These are phyloP conservation scores for Thelephora terrestris DNA, from an alignment of 1,284 basidiomycete species.

Conservation along the genomic window DNA sequence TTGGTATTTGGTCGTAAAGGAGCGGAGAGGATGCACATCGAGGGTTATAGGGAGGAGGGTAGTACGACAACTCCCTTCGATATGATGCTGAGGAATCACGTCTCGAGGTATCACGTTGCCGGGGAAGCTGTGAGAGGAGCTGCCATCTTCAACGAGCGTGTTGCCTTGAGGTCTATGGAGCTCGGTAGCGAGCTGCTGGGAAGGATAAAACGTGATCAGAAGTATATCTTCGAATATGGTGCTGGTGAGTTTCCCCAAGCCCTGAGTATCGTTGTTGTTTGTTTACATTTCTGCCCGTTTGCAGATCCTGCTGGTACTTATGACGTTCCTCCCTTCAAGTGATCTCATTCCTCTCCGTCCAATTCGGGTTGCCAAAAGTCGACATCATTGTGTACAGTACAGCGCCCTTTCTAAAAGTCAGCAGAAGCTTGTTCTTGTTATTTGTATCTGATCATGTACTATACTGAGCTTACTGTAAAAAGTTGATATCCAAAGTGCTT, in stretches of 20 bases:
- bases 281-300: conserved; percentile 3
- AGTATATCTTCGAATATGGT: conserved; percentile 46
- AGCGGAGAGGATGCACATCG: conserved; percentile 40
- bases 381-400: too few relatives aligned
- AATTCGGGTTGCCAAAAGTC: too few relatives aligned
- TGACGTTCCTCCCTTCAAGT: conserved; percentile 31
- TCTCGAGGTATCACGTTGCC: conserved; percentile 56
- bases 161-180: conserved; percentile 44
- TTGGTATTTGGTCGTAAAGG: conserved; percentile 48
- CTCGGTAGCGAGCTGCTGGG: conserved; percentile 44
- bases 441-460: too few relatives aligned
- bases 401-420: too few relatives aligned
- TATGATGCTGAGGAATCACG: conserved; percentile 64
- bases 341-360: conserved; percentile 7
- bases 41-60: conserved; percentile 59
- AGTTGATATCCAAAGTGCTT: too few relatives aligned
- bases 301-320: conserved; percentile 38
- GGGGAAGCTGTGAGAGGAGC: conserved; percentile 45
- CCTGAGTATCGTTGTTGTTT: background rate
- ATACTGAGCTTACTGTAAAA: too few relatives aligned
- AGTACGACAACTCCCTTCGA: conserved; percentile 63
- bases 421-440: too few relatives aligned
- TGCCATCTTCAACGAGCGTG: conserved; percentile 37
- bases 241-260: conserved; percentile 29
- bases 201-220: conserved; percentile 39